Conservation (phyloP, 352 stramenopile genomes). For the Blastocystis sp. region DNA sequence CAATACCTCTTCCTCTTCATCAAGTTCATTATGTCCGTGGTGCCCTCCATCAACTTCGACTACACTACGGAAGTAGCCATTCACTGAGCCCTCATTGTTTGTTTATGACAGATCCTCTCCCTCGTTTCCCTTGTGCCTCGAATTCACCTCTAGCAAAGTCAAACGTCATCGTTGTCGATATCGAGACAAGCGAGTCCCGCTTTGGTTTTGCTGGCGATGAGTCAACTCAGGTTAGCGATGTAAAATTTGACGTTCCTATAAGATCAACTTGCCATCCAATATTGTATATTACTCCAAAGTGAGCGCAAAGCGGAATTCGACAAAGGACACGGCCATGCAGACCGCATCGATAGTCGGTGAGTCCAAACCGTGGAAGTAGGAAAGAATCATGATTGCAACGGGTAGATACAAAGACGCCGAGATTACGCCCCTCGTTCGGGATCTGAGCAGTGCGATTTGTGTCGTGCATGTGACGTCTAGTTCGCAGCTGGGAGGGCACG, state of each 20-base stretch:
- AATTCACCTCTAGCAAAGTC: slow-evolving; percentile 31
- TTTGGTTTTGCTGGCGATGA: slow-evolving; percentile 68
- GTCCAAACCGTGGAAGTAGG: slow-evolving; percentile 50
- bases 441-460: slow-evolving; percentile 22
- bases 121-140: background rate
- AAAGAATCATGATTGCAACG: background rate
- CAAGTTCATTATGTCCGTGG: slow-evolving; percentile 98
- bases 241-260: background rate
- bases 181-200: slow-evolving; percentile 49
- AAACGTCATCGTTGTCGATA: slow-evolving; percentile 67
- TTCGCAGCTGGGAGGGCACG: slow-evolving; percentile 78
- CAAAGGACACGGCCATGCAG: background rate
- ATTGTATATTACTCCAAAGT: slow-evolving; percentile 57
- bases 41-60: slow-evolving; percentile 98
- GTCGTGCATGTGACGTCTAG: background rate
- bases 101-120: slow-evolving; percentile 23
- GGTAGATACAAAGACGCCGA: slow-evolving; percentile 50
- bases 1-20: slow-evolving; percentile 99
- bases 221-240: background rate
- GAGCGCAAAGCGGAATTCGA: background rate
- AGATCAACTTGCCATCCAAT: slow-evolving; percentile 51
- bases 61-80: slow-evolving; percentile 93
- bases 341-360: slow-evolving; percentile 44
- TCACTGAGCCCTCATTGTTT: slow-evolving; percentile 21
- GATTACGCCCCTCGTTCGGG: slow-evolving; percentile 32